These are phyloP conservation scores for Sclerotinia trifoliorum DNA, from an alignment of 2,329 filamentous ascomycete species.

Conservation along the genomic window DNA sequence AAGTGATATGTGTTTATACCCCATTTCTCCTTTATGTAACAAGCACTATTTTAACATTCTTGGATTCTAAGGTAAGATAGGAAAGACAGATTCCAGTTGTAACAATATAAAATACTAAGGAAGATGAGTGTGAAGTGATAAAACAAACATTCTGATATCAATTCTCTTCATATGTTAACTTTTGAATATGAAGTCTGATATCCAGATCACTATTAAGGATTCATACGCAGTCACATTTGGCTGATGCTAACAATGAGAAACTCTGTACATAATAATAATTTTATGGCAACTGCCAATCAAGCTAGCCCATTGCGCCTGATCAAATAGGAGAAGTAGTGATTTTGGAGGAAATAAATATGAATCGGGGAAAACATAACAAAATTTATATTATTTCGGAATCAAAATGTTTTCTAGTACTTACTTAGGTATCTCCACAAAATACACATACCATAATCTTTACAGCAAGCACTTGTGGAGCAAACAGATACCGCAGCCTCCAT, in stretches of 20 bases:
- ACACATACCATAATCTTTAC: not conserved
- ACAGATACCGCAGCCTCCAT: not conserved
- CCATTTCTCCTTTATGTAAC: not conserved
- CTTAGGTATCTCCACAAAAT: not conserved
- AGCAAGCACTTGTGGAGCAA: not conserved
- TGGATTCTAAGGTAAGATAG: too few species aligned
- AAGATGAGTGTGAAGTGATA: not conserved
- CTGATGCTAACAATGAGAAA: not conserved
- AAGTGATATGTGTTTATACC: not conserved
- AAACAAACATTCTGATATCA: not conserved
- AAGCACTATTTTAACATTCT: not conserved
- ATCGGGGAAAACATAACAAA: not conserved
- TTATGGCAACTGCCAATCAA: slow-evolving; percentile 10
- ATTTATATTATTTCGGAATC: not conserved
- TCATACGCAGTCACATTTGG: not conserved
- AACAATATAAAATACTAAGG: not conserved
- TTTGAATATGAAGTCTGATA: not conserved
- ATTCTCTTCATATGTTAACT: not conserved
- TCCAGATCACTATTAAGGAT: not conserved
- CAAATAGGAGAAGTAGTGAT: not conserved
- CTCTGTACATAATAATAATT: not conserved
- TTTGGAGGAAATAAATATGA: not conserved
- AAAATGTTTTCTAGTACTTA: not conserved
- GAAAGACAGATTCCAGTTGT: not conserved
- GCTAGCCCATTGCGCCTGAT: not conserved